phyloP scores from a whole-genome alignment of 2,329 filamentous ascomycete genomes.

The Sphaerostilbella broomeana region DNA sequence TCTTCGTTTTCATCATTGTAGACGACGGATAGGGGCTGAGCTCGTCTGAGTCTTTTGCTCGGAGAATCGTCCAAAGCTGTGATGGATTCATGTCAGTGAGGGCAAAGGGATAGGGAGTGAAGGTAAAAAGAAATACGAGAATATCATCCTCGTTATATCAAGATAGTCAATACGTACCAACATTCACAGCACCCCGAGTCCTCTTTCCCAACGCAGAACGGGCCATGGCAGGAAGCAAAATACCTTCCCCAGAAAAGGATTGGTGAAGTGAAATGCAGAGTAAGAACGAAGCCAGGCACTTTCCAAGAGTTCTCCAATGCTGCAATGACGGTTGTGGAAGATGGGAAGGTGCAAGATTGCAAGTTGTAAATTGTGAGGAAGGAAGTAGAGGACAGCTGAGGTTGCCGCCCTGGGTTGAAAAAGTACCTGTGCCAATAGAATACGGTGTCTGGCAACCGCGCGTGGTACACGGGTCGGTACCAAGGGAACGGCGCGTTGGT shows the following conservation, averaged over 20 bases:
- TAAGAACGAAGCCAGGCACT: conserved; percentile 15
- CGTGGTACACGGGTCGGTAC: too few species aligned
- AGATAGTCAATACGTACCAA: conserved; percentile 29
- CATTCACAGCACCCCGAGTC: conserved; percentile 23
- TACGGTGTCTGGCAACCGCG: too few species aligned
- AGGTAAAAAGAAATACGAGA: not conserved
- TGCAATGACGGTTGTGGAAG: not conserved
- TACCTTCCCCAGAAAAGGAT: conserved; percentile 15
- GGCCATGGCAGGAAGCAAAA: conserved; percentile 21
- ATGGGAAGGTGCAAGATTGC: conserved; percentile 6
- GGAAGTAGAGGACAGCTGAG: too few species aligned
- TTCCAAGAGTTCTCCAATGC: conserved; percentile 13
- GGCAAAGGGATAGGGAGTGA: not conserved
- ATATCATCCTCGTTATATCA: too few species aligned
- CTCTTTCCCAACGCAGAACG: conserved; percentile 30
- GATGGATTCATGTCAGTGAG: conserved; percentile 9
- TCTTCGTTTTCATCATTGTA: conserved; percentile 65
- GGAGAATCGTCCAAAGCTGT: conserved; percentile 27
- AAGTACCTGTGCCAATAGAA: too few species aligned
- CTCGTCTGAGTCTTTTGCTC: conserved; percentile 39
- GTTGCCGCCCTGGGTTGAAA: too few species aligned
- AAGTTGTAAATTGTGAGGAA: conserved; percentile 4
- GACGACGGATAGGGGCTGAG: conserved; percentile 32
- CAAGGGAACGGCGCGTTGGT: conserved; percentile 11
- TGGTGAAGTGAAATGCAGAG: not conserved